Evolutionary conservation across 1,284 basidiomycete genomes (phyloP).

Genomic region (Trichosporon sp.): DNA sequence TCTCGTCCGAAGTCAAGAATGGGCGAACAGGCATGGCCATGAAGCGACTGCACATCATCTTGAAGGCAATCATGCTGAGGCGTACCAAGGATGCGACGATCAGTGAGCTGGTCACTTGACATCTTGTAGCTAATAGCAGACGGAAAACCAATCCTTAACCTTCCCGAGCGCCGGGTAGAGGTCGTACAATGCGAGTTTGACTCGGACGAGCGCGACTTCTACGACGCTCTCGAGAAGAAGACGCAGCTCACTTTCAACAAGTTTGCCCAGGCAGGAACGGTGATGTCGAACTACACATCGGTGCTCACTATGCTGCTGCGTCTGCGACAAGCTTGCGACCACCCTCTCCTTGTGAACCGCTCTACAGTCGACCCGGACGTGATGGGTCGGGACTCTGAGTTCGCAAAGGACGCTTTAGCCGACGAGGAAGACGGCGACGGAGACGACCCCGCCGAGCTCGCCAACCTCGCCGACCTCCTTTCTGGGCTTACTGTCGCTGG

Average conservation of each 20-base stretch:
- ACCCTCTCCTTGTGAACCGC: constrained; percentile 73
- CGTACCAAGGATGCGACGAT: constrained; percentile 75
- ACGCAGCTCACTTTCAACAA: constrained; percentile 67
- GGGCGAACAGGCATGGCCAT: constrained; percentile 67
- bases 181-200: constrained; percentile 70
- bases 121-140: constrained; percentile 47
- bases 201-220: constrained; percentile 71
- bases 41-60: constrained; percentile 75
- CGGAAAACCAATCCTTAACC: constrained; percentile 76
- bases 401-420: constrained; percentile 51
- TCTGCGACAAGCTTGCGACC: constrained; percentile 86
- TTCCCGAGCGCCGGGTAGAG: constrained; percentile 70
- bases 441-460: constrained; percentile 68
- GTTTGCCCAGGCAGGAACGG: constrained; percentile 56
- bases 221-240: constrained; percentile 66
- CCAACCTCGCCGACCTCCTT: constrained; percentile 65
- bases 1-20: constrained; percentile 71
- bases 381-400: constrained; percentile 55
- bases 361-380: constrained; percentile 64
- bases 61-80: constrained; percentile 84
- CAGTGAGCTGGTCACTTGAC: constrained; percentile 25
- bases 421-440: constrained; percentile 60
- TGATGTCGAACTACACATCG: constrained; percentile 70
- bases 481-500: constrained; percentile 60
- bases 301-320: constrained; percentile 77